Conservation (phyloP, 306 rosid genomes). For the Quercus alba region DNA sequence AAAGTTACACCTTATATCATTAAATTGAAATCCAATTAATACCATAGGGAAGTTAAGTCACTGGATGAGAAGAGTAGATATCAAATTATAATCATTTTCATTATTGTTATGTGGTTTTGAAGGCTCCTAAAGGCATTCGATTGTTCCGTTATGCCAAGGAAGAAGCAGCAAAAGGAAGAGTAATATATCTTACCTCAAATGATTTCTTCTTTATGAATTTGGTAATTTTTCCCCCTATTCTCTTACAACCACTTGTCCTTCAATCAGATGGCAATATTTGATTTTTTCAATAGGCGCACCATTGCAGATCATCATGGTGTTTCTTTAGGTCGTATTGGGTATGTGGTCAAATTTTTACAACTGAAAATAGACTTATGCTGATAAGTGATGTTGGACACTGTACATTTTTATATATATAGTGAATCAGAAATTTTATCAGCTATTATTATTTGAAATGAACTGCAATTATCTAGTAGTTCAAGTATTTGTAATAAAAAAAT, state of each 20-base stretch:
- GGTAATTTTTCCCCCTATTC: not conserved
- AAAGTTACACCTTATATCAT: no score
- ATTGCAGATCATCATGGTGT: slow-evolving; percentile 63
- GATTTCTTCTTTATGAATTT: not conserved
- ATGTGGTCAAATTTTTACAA: slow-evolving; percentile 18
- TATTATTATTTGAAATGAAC: not conserved
- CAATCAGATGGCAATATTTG: not conserved
- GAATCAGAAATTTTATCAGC: not conserved
- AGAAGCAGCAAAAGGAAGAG: slow-evolving; percentile 72
- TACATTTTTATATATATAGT: not conserved
- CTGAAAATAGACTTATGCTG: not conserved
- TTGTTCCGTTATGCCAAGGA: slow-evolving; percentile 54
- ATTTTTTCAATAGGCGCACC: slow-evolving; percentile 27
- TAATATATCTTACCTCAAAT: slow-evolving; percentile 20
- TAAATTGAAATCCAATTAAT: not conserved
- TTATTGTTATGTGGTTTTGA: slow-evolving; percentile 22
- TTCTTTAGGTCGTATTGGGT: slow-evolving; percentile 95
- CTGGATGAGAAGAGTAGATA: not conserved
- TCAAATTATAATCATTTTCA: slow-evolving; percentile 1
- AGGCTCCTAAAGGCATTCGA: slow-evolving; percentile 87
- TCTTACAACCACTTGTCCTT: slow-evolving; percentile 55
- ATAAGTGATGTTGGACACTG: not conserved
- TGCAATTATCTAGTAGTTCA: not conserved
- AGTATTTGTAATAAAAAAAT: not conserved
- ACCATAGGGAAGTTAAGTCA: not conserved